phyloP scores from a whole-genome alignment of 441 rosid species.

The Gossypium davidsonii region DNA sequence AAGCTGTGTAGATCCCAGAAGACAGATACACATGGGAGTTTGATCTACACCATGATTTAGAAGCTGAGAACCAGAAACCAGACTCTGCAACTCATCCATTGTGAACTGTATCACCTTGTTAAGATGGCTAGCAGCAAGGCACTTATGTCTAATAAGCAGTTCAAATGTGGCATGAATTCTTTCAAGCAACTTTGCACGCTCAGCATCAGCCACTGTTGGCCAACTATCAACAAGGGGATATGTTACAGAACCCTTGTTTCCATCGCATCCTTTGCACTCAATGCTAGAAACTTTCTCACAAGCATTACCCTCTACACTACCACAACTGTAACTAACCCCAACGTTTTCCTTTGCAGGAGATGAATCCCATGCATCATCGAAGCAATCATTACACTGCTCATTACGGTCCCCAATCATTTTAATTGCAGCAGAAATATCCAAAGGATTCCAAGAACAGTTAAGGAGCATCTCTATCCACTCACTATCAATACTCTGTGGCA shows the following conservation, averaged over 20 bases:
- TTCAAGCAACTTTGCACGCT: conserved; percentile 72
- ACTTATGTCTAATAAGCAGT: conserved; percentile 63
- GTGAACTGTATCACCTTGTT: conserved; percentile 68
- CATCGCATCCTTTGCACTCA: conserved; percentile 40
- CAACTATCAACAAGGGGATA: conserved; percentile 45
- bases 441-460: conserved; percentile 74
- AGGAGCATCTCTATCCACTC: conserved; percentile 73
- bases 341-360: conserved; percentile 51
- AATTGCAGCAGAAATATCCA: conserved; percentile 59
- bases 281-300: conserved; percentile 25
- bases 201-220: conserved; percentile 71
- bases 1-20: conserved; percentile 74
- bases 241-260: conserved; percentile 25
- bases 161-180: conserved; percentile 57
- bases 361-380: conserved; percentile 81
- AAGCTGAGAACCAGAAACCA: conserved; percentile 54
- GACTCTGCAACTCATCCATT: conserved; percentile 62
- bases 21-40: conserved; percentile 69
- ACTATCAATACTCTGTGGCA: conserved; percentile 63
- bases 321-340: conserved; percentile 34
- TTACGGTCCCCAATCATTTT: conserved; percentile 42
- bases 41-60: conserved; percentile 52
- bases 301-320: conserved; percentile 24
- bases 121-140: conserved; percentile 69
- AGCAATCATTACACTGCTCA: conserved; percentile 59